Evolutionary conservation across 805 yeast species (phyloP).

Genomic region (Candida hungchunana): DNA sequence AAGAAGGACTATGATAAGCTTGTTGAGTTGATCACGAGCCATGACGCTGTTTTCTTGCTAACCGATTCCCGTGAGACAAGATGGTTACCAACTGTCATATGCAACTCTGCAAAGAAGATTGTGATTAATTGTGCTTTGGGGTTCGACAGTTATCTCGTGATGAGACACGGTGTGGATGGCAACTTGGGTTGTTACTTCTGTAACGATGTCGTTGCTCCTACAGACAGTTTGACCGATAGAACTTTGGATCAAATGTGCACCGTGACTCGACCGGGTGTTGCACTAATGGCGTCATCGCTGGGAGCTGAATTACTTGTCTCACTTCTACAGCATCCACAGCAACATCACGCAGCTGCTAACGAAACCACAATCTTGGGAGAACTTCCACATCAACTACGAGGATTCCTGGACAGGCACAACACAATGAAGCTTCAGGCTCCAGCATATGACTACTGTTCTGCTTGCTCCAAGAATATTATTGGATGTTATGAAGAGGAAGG

Average conservation of each 20-base stretch:
- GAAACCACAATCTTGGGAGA: constrained; percentile 52
- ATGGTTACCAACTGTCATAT: constrained; percentile 93
- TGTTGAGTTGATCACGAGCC: constrained; percentile 48
- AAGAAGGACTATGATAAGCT: constrained; percentile 49
- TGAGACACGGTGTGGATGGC: constrained; percentile 72
- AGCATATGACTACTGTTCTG: constrained; percentile 77
- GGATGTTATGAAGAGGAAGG: constrained; percentile 47
- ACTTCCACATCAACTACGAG: constrained; percentile 88
- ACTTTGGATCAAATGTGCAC: constrained; percentile 98
- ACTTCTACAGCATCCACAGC: constrained; percentile 59
- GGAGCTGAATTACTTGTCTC: constrained; percentile 84
- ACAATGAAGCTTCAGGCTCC: constrained; percentile 66
- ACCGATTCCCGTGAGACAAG: constrained; percentile 96
- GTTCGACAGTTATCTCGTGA: constrained; percentile 86
- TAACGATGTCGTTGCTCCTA: constrained; percentile 92
- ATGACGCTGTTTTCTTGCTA: constrained; percentile 74
- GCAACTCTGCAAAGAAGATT: constrained; percentile 58
- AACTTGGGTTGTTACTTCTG: constrained; percentile 90
- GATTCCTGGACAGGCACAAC: constrained; percentile 66
- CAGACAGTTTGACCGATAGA: constrained; percentile 79
- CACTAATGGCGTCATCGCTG: constrained; percentile 77
- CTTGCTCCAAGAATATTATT: constrained; percentile 66
- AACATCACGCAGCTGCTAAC: constrained; percentile 31
- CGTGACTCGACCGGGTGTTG: constrained; percentile 95
- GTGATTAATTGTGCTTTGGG: constrained; percentile 94